Evolutionary conservation across 2,329 filamentous ascomycete species (phyloP), one percentile per base, ranked within the genome.

Genomic region (Nothomitra cinnamomea): DNA sequence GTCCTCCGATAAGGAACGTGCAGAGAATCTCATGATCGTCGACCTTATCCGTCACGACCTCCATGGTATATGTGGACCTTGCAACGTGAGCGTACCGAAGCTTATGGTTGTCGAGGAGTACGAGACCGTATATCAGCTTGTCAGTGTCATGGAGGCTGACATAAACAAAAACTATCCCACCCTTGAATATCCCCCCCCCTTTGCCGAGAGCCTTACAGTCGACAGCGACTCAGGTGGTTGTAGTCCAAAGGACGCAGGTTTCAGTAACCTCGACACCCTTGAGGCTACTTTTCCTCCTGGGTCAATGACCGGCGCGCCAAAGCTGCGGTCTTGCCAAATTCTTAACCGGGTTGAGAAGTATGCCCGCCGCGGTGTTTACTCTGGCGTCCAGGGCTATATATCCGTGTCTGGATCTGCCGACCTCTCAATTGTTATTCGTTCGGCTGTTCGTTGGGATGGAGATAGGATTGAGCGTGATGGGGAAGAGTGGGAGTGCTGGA

Each of bases 11-110:
- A 96, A 96, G 65, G 92, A 96, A 66, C 82, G 86, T 61, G 90
- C 90, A 0, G 90, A 96, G 70, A 96, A 96, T 63, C 76, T 96
- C 22, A 96, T 96, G 92, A 95, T 96, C 61, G 89, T 95, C 1
- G 90, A 96, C 65, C 74, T 96, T 1, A 92, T 95, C n/a, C 79
- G 90, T 0, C 90, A 96, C 63, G 90, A 96, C 65, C 72, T 96
- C 12, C 85, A 94, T 66, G 80, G 82, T n/a, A 81, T 94, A 7
- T 87, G 83, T 56, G 86, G 85, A 3, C 76, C 83, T 1, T 82
- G 80, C 0, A 77, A 78, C 55, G 87, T 95, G 1, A 65, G 70
- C 4, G 87, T 95, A 1, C 79, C 82, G 13, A 82, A 87, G 54
- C 71, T 95, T 22, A 84, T 95, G 70, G 77, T 81, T 55, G 84